Evolutionary conservation across 2,329 filamentous ascomycete genomes (phyloP).

Genomic region (Zarea fungicola): DNA sequence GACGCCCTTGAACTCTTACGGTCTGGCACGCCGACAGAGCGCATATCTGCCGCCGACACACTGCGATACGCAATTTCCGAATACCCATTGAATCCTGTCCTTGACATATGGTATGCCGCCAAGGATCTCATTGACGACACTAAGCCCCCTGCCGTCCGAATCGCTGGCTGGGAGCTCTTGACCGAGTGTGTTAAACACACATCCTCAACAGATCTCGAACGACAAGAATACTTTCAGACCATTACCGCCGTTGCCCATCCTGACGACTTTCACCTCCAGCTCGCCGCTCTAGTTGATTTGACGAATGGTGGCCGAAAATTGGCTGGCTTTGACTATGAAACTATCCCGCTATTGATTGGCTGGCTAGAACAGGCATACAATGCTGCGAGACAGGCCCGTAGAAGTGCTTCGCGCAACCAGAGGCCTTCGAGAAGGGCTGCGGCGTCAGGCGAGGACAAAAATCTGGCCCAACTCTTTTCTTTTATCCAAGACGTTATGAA

Average conservation of each 20-base stretch:
- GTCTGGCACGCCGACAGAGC: slow-evolving; percentile 46
- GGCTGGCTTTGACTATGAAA: slow-evolving; percentile 62
- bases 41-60: slow-evolving; percentile 52
- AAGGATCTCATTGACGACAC: slow-evolving; percentile 58
- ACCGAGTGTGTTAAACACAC: slow-evolving; percentile 60
- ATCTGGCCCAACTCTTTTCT: slow-evolving; percentile 58
- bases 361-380: slow-evolving; percentile 57
- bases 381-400: slow-evolving; percentile 47
- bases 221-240: slow-evolving; percentile 60
- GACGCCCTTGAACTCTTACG: slow-evolving; percentile 51
- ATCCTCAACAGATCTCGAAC: slow-evolving; percentile 60
- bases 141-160: slow-evolving; percentile 49
- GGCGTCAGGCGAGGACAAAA: slow-evolving; percentile 51
- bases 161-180: slow-evolving; percentile 61
- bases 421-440: slow-evolving; percentile 35
- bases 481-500: slow-evolving; percentile 67
- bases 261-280: slow-evolving; percentile 62
- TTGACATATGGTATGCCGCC: slow-evolving; percentile 61
- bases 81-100: slow-evolving; percentile 53
- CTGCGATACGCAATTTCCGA: slow-evolving; percentile 52
- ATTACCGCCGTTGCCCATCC: slow-evolving; percentile 50
- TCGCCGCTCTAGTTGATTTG: slow-evolving; percentile 57
- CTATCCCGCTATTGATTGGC: slow-evolving; percentile 55
- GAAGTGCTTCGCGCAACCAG: slow-evolving; percentile 35
- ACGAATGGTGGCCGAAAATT: slow-evolving; percentile 57